A percentile compares a stretch with the other conserved stretches of the same genome.
Evolutionary conservation across 176 grass and related monocot genomes (phyloP).

Genomic region (Tillandsia leiboldiana): DNA sequence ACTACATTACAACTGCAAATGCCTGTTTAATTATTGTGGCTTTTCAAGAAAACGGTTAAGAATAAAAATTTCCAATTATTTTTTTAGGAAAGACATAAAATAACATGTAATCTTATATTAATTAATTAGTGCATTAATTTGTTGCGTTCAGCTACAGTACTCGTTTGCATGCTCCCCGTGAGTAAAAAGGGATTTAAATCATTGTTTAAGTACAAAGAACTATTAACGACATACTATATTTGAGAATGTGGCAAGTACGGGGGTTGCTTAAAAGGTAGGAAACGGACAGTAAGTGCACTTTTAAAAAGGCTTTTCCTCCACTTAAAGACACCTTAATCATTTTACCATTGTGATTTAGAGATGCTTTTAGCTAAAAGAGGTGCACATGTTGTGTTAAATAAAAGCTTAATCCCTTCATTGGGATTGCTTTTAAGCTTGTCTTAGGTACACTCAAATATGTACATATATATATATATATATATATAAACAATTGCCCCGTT

Average conservation of each 20-base stretch:
- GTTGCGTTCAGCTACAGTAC: too few species aligned
- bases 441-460: neutral
- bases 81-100: neutral
- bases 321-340: constrained; percentile 7
- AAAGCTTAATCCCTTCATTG: neutral
- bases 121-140: too few species aligned
- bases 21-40: too few species aligned
- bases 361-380: neutral
- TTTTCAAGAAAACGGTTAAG: too few species aligned
- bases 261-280: constrained; percentile 6
- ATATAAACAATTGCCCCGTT: too few species aligned
- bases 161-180: too few species aligned
- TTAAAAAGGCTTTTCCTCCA: neutral
- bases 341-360: neutral
- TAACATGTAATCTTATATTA: too few species aligned
- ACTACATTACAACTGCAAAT: too few species aligned
- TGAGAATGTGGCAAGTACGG: neutral
- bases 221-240: neutral
- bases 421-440: neutral
- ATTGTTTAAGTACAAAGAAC: too few species aligned
- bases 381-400: neutral
- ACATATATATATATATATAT: too few species aligned
- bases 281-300: neutral
- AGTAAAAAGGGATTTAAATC: too few species aligned
- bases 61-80: neutral